Evolutionary conservation across 495 filamentous ascomycete genomes (phyloP).

Genomic region (Aspergillus coremiiformis): DNA sequence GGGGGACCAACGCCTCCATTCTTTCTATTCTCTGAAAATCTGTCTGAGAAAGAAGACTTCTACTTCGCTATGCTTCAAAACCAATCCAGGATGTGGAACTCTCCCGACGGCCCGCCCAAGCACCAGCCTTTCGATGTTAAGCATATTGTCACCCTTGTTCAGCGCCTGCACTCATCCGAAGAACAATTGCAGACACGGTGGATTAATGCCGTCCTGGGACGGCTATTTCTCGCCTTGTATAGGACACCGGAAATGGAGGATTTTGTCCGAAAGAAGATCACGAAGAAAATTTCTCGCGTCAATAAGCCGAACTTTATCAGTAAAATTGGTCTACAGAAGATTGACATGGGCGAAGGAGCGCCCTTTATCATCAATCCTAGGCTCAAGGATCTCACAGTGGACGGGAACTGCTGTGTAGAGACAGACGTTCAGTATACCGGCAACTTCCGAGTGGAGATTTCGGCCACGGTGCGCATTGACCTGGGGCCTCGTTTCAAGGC

Average conservation of each 20-base stretch:
- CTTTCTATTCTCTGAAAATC: constrained; percentile 88
- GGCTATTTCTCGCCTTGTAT: constrained; percentile 81
- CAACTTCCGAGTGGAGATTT: constrained; percentile 81
- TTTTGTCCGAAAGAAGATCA: constrained; percentile 74
- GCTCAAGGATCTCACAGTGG: constrained; percentile 81
- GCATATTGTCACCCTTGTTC: constrained; percentile 79
- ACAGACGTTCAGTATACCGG: constrained; percentile 83
- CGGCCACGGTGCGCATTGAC: constrained; percentile 84
- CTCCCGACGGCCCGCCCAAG: constrained; percentile 53
- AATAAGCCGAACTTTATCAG: constrained; percentile 87
- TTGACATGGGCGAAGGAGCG: constrained; percentile 80
- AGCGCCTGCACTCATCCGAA: constrained; percentile 83
- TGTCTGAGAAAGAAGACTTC: constrained; percentile 95
- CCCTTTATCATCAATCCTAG: constrained; percentile 85
- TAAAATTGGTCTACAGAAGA: constrained; percentile 66
- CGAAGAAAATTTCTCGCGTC: constrained; percentile 92
- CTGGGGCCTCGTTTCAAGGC: constrained; percentile 82
- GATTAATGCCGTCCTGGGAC: constrained; percentile 85
- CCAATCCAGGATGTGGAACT: constrained; percentile 58
- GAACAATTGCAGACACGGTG: constrained; percentile 88
- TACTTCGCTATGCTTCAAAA: constrained; percentile 87
- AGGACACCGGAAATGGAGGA: constrained; percentile 75
- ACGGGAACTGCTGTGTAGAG: constrained; percentile 81
- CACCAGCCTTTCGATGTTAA: constrained; percentile 75
- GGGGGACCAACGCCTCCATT: constrained; percentile 67